phyloP scores from a whole-genome alignment of 805 yeast species.

The Metschnikowia santaceciliae region DNA sequence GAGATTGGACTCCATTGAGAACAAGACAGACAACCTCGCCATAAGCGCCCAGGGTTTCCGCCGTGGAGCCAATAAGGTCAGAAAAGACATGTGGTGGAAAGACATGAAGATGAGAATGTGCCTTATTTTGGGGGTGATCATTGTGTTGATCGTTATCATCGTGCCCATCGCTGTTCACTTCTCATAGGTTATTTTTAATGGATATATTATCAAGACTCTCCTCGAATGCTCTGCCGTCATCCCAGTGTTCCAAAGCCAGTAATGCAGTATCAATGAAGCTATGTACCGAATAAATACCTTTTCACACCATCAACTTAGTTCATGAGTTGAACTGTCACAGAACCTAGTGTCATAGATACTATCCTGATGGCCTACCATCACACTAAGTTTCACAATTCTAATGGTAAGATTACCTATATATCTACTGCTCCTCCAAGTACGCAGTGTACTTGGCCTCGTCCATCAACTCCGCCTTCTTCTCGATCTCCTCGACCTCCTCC shows the following conservation, averaged over 20 bases:
- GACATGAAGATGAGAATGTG: constrained; percentile 96
- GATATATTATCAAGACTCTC: not conserved
- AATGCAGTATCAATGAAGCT: not conserved
- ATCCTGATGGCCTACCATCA: too few species aligned
- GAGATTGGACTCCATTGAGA: constrained; percentile 85
- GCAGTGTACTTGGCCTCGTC: constrained; percentile 53
- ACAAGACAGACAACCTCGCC: constrained; percentile 88
- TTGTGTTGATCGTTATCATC: constrained; percentile 79
- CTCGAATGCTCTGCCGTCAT: not conserved
- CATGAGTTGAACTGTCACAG: not conserved
- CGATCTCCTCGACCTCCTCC: constrained; percentile 31
- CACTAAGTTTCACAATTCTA: too few species aligned
- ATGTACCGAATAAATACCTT: not conserved
- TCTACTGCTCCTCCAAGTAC: constrained; percentile 47
- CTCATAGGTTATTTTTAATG: constrained; percentile 21
- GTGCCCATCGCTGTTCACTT: constrained; percentile 94
- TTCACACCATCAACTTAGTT: not conserved
- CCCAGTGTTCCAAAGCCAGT: not conserved
- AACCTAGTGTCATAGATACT: too few species aligned
- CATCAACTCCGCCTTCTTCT: constrained; percentile 43
- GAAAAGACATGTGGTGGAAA: constrained; percentile 99
- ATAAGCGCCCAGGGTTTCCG: constrained; percentile 92
- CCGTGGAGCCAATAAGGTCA: constrained; percentile 93
- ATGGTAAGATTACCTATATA: not conserved
- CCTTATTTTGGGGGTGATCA: constrained; percentile 68